Evolutionary conservation across 2,329 filamentous ascomycete species (phyloP).

Genomic region (Paraphoma chrysanthemicola): DNA sequence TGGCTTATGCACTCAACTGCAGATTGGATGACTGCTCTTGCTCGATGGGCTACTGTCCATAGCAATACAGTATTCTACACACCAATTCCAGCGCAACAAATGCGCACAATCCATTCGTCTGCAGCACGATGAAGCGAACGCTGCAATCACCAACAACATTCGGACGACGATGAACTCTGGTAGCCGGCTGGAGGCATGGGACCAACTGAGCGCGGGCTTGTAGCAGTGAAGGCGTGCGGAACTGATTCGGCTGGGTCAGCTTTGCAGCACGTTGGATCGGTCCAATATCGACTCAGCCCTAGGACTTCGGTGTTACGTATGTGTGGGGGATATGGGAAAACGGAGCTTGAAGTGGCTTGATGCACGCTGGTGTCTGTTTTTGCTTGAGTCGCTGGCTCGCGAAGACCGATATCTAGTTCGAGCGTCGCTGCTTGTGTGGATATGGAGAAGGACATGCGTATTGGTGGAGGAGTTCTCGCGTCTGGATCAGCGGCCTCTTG

Average conservation of each 20-base stretch:
- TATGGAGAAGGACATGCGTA: constrained; percentile 26
- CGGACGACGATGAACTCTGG: constrained; percentile 32
- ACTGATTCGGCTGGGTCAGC: constrained; percentile 28
- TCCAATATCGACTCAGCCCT: constrained; percentile 47
- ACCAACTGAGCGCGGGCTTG: constrained; percentile 46
- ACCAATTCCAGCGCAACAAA: constrained; percentile 15
- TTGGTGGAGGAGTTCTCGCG: constrained; percentile 41
- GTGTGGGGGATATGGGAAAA: constrained; percentile 24
- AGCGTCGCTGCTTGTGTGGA: constrained; percentile 46
- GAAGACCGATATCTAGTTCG: constrained; percentile 26
- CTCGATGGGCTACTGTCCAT: constrained; percentile 22
- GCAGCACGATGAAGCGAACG: constrained; percentile 24
- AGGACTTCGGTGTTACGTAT: constrained; percentile 44
- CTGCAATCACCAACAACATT: constrained; percentile 10
- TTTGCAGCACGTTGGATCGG: constrained; percentile 34
- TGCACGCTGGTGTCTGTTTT: constrained; percentile 35
- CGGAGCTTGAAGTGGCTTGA: constrained; percentile 38
- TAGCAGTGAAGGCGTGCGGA: constrained; percentile 40
- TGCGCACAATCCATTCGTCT: constrained; percentile 17
- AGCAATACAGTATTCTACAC: constrained; percentile 34
- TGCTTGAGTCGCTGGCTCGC: constrained; percentile 38
- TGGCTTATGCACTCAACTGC: constrained; percentile 15
- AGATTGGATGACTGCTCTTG: constrained; percentile 17
- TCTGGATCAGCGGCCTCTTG: constrained; percentile 17
- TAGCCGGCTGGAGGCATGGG: constrained; percentile 47